Base-by-base conservation (phyloP, 2,329 filamentous ascomycete species). In the Aotearoamyces nothofagi region DNA sequence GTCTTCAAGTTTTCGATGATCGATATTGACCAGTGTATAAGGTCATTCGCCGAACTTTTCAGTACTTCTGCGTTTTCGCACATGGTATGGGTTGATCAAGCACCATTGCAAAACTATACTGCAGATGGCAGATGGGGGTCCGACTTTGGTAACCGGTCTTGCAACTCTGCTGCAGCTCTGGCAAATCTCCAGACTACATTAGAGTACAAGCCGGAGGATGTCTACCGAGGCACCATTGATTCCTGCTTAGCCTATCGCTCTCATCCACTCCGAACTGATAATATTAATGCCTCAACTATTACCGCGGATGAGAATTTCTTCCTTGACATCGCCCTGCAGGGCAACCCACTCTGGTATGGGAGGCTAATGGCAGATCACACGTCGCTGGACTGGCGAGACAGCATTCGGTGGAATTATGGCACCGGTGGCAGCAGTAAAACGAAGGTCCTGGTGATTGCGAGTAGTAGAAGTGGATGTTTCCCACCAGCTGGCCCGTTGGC, bases 311-410 rank as follows among this genome's bases (percentile, higher is more conserved):
- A 46, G 19, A 24, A 15, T 1, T 50, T 49, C 29, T 50, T 50
- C 29, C 20, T 50, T 1, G 17, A 9, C 2, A 41, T 46, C 23
- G 45, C 47, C 2, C 36, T 48, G 34, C 44, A 46, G 17, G 43
- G 45, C 0, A 26, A 44, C 24, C 26, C 33, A n/a, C 36, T 32
- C 9, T 49, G 44, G 43, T 41, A 42, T 23, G 47, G 45, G 6
- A 40, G 39, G 22, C 27, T 50, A 13, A 50, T 50, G 47, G 43
- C 43, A 4, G 46, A 50, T 32, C 47, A 50, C 25, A 50, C 47
- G 3, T 24, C 34, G 3, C 26, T 45, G 9, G 47, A 50, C 34
- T 48, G 45, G 44, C 36, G 47, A 11, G 39, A 35, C 29, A 37
- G 33, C 22, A 47, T 50, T 20, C 29, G 26, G 6, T 36, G 32